A percentile compares a stretch with the other conserved stretches of the same genome.
These are phyloP conservation scores for Trichosporon sp. DNA, from an alignment of 1,284 basidiomycete genomes.

Conservation along the genomic window DNA sequence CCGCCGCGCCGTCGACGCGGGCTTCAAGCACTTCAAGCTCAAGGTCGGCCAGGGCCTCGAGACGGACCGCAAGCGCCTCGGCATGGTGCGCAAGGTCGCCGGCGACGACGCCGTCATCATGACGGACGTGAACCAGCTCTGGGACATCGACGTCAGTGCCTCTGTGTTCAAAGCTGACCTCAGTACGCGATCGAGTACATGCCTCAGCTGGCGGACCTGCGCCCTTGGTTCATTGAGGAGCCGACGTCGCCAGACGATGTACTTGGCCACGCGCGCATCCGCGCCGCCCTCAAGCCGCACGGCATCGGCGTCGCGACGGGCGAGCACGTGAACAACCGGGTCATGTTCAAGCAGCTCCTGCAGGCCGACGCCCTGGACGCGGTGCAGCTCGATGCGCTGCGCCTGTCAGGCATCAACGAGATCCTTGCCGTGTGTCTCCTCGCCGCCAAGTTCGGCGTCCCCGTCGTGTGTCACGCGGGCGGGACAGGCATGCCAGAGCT, in stretches of 20 bases:
- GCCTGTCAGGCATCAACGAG: constrained; percentile 86
- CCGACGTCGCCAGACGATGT: constrained; percentile 84
- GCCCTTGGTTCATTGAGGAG: constrained; percentile 93
- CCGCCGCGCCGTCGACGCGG: constrained; percentile 70
- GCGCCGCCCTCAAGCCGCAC: constrained; percentile 62
- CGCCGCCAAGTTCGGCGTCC: constrained; percentile 76
- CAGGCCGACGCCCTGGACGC: constrained; percentile 89
- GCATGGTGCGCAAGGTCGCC: constrained; percentile 81
- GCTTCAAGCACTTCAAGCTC: constrained; percentile 92
- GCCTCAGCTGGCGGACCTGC: constrained; percentile 66
- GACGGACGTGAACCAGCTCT: constrained; percentile 56
- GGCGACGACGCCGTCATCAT: constrained; percentile 68
- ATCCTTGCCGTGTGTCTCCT: constrained; percentile 81
- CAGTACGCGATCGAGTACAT: constrained; percentile 85
- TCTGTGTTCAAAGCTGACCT: neutral
- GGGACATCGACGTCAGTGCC: constrained; percentile 64
- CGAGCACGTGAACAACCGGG: constrained; percentile 84
- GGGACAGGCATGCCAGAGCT: constrained; percentile 43
- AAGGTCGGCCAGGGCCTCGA: constrained; percentile 78
- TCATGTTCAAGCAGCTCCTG: constrained; percentile 86
- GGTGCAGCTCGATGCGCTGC: constrained; percentile 85
- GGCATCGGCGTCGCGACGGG: constrained; percentile 90
- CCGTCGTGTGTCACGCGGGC: constrained; percentile 87
- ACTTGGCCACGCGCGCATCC: constrained; percentile 54
- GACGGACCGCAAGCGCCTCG: constrained; percentile 75